Conservation (phyloP, 2,329 filamentous ascomycete genomes). For the Xylariales sp. region DNA sequence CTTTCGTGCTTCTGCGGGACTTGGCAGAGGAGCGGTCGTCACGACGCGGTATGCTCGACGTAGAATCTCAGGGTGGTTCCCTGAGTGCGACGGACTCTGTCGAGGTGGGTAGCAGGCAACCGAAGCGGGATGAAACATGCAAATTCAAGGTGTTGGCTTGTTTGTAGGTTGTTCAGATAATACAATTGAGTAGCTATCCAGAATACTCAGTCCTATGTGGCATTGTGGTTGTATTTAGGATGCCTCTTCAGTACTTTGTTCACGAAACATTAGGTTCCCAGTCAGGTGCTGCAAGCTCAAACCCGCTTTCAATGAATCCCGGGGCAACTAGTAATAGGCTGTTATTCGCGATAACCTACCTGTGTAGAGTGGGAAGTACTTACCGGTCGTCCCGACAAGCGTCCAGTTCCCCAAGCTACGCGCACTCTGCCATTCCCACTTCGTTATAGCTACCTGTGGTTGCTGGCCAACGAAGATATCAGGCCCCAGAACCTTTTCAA, state of each 20-base stretch:
- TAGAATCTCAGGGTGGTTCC: too few species aligned
- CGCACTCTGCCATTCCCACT: slow-evolving; percentile 41
- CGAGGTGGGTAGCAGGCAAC: too few species aligned
- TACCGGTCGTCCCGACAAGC: slow-evolving; percentile 36
- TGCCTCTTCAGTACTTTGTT: too few species aligned
- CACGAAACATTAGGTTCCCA: slow-evolving; percentile 6
- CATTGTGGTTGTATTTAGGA: too few species aligned
- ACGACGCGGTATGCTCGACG: too few species aligned
- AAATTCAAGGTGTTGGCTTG: slow-evolving; percentile 7
- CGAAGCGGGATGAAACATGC: neutral
- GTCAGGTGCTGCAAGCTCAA: slow-evolving; percentile 5
- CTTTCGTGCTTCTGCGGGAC: neutral
- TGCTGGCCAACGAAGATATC: slow-evolving; percentile 36
- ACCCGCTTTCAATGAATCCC: slow-evolving; percentile 4
- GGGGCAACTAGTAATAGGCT: slow-evolving; percentile 2
- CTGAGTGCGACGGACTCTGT: too few species aligned
- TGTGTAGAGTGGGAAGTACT: too few species aligned
- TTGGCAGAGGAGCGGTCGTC: neutral
- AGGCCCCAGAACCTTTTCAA: slow-evolving; percentile 33
- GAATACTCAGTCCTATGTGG: too few species aligned
- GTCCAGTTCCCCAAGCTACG: slow-evolving; percentile 43
- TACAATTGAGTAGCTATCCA: too few species aligned
- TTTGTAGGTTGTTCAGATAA: too few species aligned
- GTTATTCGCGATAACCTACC: too few species aligned
- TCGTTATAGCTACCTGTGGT: slow-evolving; percentile 39